phyloP scores from a whole-genome alignment of 495 filamentous ascomycete species.

The Penicillium verhagenii region DNA sequence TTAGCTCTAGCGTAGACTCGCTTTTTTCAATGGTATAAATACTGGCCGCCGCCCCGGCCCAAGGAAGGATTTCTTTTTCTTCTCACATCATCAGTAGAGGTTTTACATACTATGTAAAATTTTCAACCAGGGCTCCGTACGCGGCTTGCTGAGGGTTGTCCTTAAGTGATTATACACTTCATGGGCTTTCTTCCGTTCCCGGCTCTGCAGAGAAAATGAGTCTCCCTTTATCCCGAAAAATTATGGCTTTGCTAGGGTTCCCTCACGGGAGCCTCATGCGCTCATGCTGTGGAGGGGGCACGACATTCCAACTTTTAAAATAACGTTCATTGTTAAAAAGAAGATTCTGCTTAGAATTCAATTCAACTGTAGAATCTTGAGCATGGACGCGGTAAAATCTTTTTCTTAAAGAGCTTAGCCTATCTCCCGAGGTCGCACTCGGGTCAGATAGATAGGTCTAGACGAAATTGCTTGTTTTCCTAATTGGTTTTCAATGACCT shows the following conservation, averaged over 20 bases:
- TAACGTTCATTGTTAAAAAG: neutral
- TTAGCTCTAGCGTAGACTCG: conserved; percentile 24
- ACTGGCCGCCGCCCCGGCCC: conserved; percentile 6
- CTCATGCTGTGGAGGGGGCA: conserved; percentile 50
- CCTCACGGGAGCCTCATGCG: conserved; percentile 47
- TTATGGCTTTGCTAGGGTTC: conserved; percentile 51
- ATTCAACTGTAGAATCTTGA: neutral
- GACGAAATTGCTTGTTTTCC: no score
- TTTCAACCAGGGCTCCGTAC: conserved; percentile 41
- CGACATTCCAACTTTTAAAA: conserved; percentile 32
- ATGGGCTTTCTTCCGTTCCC: conserved; percentile 54
- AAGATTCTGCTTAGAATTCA: neutral
- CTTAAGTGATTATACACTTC: conserved; percentile 35
- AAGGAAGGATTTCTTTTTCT: conserved; percentile 35
- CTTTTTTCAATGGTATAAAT: conserved; percentile 22
- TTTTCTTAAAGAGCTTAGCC: neutral
- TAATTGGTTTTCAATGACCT: no score
- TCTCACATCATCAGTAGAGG: conserved; percentile 53
- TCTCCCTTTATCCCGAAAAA: conserved; percentile 47
- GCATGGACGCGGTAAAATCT: neutral
- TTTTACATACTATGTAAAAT: conserved; percentile 49
- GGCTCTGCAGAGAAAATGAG: conserved; percentile 42
- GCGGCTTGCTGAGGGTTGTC: conserved; percentile 53
- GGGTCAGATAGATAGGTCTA: neutral
- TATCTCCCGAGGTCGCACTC: neutral